Evolutionary conservation across 2,329 filamentous ascomycete species (phyloP), one percentile per base, ranked within the genome.

Genomic region (Aspergillus proliferans): DNA sequence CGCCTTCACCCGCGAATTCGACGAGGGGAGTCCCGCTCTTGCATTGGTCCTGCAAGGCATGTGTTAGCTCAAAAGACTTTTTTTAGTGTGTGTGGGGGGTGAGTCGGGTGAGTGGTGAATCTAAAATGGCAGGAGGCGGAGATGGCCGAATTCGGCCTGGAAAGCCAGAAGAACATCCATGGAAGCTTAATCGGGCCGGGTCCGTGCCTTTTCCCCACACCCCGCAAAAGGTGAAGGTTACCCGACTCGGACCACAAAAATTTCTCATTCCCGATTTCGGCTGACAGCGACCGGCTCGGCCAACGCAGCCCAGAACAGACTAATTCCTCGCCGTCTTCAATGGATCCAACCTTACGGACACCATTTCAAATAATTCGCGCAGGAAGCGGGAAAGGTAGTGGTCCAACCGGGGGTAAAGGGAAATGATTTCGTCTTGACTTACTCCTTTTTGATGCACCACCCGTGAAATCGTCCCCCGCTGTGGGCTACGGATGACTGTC

Each of bases 401-500:
- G 18, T 19, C 9, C 10, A 40, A 10, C 9, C 5, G 18, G 19
- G 18, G 19, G 7, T n/a, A 38, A n/a, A 38, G 12, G 8, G 7
- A 22, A 42, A 22, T 22, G 40, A 26, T 30, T 42, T 22, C 44
- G 49, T 48, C 49, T 30, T 60, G 56, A 71, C 83, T 76, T 76
- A 87, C 85, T 51, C 87, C 87, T 72, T 85, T 80, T 62, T 84
- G 82, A 63, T 90, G 86, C 36, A 86, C 85, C 49, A 91, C 71
- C 64, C 82, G 85, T 66, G 86, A 84, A 52, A 91, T 79, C 1
- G 83, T 74, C 6, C 87, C 87, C 50, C 82, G 79, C 54, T 88
- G 85, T 6, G 87, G 87, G 46, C 86, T 88, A 52, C 87, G 79
- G 58, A 91, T 90, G 1, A 90, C 84, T 1, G 87, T 91, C 66